These are phyloP conservation scores for Bjerkandera adusta DNA, from an alignment of 1,284 basidiomycete species.

Conservation along the genomic window DNA sequence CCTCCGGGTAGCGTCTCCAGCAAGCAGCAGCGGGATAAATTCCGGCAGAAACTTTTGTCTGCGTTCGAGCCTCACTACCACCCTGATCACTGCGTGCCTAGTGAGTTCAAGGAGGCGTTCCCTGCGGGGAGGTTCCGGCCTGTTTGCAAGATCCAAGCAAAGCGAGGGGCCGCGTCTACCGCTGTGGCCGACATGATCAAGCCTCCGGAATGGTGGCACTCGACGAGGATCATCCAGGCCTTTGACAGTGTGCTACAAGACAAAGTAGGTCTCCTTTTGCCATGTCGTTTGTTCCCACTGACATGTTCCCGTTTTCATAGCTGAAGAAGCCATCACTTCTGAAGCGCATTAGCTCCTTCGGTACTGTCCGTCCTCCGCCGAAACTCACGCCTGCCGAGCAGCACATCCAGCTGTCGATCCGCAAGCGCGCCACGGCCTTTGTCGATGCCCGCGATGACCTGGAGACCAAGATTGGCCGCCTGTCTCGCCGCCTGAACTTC, in stretches of 20 bases:
- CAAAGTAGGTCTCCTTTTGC: slow-evolving; percentile 50
- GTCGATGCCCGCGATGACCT: slow-evolving; percentile 91
- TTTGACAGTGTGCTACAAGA: slow-evolving; percentile 88
- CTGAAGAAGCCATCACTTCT: slow-evolving; percentile 88
- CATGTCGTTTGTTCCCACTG: slow-evolving; percentile 14
- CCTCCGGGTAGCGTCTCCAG: slow-evolving; percentile 79
- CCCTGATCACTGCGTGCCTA: slow-evolving; percentile 78
- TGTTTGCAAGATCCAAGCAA: slow-evolving; percentile 81
- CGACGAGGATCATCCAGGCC: slow-evolving; percentile 82
- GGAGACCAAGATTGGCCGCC: slow-evolving; percentile 85
- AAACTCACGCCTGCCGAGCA: slow-evolving; percentile 78
- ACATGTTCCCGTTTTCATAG: slow-evolving; percentile 37
- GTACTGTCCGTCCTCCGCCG: slow-evolving; percentile 66
- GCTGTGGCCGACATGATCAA: slow-evolving; percentile 85
- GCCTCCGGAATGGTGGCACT: slow-evolving; percentile 91
- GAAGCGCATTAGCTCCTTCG: slow-evolving; percentile 81
- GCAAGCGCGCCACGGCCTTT: slow-evolving; percentile 87
- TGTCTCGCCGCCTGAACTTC: slow-evolving; percentile 83
- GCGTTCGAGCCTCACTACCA: slow-evolving; percentile 86
- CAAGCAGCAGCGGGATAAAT: slow-evolving; percentile 84
- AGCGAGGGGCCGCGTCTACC: slow-evolving; percentile 77
- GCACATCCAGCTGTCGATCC: slow-evolving; percentile 81
- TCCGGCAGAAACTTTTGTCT: slow-evolving; percentile 69
- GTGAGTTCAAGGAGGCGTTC: slow-evolving; percentile 95
- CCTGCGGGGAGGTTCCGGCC: slow-evolving; percentile 86